Evolutionary conservation across 1,284 basidiomycete species (phyloP).

Genomic region (Tremellales sp.): DNA sequence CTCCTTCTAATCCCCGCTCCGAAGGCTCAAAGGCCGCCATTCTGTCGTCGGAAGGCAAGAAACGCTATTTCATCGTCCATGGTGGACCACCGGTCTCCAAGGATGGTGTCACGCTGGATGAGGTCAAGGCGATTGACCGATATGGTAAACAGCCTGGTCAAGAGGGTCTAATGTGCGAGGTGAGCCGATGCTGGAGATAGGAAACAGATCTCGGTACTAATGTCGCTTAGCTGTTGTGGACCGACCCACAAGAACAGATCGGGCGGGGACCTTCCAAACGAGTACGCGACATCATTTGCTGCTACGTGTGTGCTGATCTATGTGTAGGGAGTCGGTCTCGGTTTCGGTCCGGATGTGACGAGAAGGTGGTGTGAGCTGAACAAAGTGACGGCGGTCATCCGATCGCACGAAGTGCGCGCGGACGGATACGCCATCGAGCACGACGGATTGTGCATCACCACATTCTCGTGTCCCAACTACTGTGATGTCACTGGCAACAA

Average conservation of each 20-base stretch:
- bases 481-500: constrained; percentile 51
- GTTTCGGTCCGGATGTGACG: constrained; percentile 93
- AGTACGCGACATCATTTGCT: constrained; percentile 52
- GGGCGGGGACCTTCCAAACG: constrained; percentile 97
- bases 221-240: constrained; percentile 69
- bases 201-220: constrained; percentile 3
- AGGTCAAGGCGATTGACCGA: constrained; percentile 81
- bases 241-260: constrained; percentile 83
- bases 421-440: constrained; percentile 58
- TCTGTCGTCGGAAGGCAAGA: constrained; percentile 74
- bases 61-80: constrained; percentile 94
- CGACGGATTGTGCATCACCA: constrained; percentile 52
- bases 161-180: constrained; percentile 86
- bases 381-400: constrained; percentile 80
- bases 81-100: constrained; percentile 87
- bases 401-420: constrained; percentile 96
- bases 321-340: constrained; percentile 88
- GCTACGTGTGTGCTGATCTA: not conserved
- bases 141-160: constrained; percentile 89
- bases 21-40: constrained; percentile 55
- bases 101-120: constrained; percentile 88
- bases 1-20: constrained; percentile 52
- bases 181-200: constrained; percentile 12
- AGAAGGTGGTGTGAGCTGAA: constrained; percentile 83
- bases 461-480: constrained; percentile 50